Evolutionary conservation across 805 yeast genomes (phyloP).

Genomic region (Kodamaea jinghongensis): DNA sequence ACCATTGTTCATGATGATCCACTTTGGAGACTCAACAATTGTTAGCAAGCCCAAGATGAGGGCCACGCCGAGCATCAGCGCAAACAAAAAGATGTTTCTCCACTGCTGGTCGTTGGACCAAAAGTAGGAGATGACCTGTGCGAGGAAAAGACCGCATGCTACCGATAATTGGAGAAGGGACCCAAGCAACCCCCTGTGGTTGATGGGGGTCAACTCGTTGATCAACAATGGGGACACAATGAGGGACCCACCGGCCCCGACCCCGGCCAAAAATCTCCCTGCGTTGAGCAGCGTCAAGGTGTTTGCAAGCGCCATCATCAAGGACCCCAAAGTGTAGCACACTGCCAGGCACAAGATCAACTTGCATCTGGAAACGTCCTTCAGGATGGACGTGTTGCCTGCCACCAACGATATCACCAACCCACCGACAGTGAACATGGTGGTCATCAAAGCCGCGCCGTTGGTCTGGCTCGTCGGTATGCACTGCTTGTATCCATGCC

Average conservation of each 20-base stretch:
- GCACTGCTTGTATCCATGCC: constrained; percentile 24
- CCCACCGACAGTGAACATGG: constrained; percentile 38
- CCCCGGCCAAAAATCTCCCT: constrained; percentile 36
- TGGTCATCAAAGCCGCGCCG: constrained; percentile 26
- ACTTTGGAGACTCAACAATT: constrained; percentile 40
- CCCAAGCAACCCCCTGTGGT: constrained; percentile 42
- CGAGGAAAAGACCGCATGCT: constrained; percentile 35
- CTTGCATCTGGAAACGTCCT: constrained; percentile 23
- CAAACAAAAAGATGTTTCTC: constrained; percentile 32
- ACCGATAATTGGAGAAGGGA: constrained; percentile 38
- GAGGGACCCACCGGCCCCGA: constrained; percentile 39
- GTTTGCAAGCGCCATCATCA: constrained; percentile 25
- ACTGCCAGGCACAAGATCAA: constrained; percentile 17
- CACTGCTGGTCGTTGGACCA: constrained; percentile 38
- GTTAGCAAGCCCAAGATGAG: constrained; percentile 34
- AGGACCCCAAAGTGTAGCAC: constrained; percentile 23
- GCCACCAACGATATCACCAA: constrained; percentile 28
- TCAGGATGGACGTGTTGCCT: constrained; percentile 26
- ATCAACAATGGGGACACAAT: constrained; percentile 41
- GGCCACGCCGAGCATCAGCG: constrained; percentile 21
- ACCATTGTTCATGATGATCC: constrained; percentile 33
- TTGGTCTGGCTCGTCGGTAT: constrained; percentile 23
- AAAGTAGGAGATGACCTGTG: constrained; percentile 31
- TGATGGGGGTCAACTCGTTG: constrained; percentile 38
- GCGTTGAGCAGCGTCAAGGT: constrained; percentile 17